Percentiles rank a stretch among this genome's conserved stretches.
These are phyloP conservation scores for Kluyveromyces nonfermentans DNA, from an alignment of 805 yeast species.

Conservation along the genomic window DNA sequence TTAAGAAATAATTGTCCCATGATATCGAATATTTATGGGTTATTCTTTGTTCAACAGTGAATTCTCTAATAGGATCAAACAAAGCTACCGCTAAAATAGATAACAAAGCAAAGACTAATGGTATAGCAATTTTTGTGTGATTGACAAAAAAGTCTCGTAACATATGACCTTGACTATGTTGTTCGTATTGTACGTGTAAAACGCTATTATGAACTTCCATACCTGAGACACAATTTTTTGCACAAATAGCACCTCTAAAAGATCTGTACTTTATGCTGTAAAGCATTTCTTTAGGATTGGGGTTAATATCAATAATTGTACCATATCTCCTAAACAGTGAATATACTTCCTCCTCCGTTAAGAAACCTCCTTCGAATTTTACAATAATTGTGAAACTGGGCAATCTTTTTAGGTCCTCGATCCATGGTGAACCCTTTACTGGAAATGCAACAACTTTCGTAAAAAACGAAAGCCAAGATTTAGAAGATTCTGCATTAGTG, in stretches of 20 bases:
- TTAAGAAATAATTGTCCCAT: constrained; percentile 32
- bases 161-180: constrained; percentile 42
- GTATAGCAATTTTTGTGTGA: constrained; percentile 79
- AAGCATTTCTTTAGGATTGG: constrained; percentile 36
- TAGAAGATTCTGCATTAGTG: constrained; percentile 31
- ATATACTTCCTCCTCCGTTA: constrained; percentile 74
- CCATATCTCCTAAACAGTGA: constrained; percentile 84
- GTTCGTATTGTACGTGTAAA: constrained; percentile 66
- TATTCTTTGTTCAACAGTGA: constrained; percentile 65
- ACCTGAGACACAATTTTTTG: constrained; percentile 87
- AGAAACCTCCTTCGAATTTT: constrained; percentile 63
- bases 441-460: constrained; percentile 49
- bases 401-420: constrained; percentile 78
- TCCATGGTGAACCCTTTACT: constrained; percentile 92
- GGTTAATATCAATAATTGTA: constrained; percentile 65
- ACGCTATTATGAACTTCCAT: constrained; percentile 51
- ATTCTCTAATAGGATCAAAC: constrained; percentile 88
- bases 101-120: constrained; percentile 64
- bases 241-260: constrained; percentile 65
- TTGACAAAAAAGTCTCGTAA: constrained; percentile 50
- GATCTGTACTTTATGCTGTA: constrained; percentile 49
- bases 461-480: constrained; percentile 33
- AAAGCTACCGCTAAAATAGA: constrained; percentile 77
- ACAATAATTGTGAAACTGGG: constrained; percentile 60
- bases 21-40: constrained; percentile 48